phyloP scores from a whole-genome alignment of 345 rosid species.

The Pistacia atlantica region DNA sequence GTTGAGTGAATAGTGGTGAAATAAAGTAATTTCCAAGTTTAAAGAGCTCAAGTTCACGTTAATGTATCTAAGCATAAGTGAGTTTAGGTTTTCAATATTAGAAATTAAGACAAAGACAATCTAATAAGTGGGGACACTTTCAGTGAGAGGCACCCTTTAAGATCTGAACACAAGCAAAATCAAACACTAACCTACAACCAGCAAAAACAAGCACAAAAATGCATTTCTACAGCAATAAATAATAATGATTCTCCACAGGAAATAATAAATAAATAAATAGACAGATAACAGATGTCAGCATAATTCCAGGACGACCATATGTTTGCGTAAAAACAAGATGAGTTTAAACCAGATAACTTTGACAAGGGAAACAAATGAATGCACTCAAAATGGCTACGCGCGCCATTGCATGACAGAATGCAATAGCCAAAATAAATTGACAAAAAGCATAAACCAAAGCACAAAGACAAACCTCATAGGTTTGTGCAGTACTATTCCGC shows the following conservation, averaged over 20 bases:
- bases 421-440: neutral
- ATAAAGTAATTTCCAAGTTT: neutral
- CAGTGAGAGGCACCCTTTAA: neutral
- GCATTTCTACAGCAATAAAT: neutral
- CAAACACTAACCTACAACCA: neutral
- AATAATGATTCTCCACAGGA: neutral
- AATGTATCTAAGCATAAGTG: neutral
- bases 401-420: neutral
- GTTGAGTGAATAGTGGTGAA: no score
- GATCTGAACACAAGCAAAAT: neutral
- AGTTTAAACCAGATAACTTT: neutral
- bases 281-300: neutral
- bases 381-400: neutral
- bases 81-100: neutral
- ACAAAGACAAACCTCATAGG: slow-evolving; percentile 45
- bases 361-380: neutral
- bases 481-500: slow-evolving; percentile 46
- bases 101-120: neutral
- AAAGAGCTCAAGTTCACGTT: neutral
- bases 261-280: neutral
- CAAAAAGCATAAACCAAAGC: neutral
- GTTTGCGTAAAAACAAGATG: neutral
- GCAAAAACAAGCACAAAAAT: slow-evolving; percentile 2
- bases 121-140: neutral
- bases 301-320: neutral